Percentiles rank a stretch among this genome's conserved stretches.
Evolutionary conservation across 2,329 filamentous ascomycete species (phyloP).

Genomic region (Simplicillium sp.): DNA sequence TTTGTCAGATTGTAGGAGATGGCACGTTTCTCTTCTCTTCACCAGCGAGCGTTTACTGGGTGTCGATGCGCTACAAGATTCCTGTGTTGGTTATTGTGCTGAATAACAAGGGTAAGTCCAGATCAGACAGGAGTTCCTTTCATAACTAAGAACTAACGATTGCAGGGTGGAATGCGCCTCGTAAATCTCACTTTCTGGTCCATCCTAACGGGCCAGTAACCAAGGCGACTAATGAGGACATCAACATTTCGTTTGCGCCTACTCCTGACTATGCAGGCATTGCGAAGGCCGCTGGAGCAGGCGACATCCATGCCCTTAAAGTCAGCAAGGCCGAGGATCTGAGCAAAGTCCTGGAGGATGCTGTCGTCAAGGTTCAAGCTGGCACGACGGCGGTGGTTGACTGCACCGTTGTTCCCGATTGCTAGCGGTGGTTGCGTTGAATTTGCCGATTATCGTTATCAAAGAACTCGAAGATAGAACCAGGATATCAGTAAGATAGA

Average conservation of each 20-base stretch:
- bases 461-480: too few species aligned
- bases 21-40: slow-evolving; percentile 48
- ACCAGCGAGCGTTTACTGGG: slow-evolving; percentile 47
- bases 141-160: background rate
- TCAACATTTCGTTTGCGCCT: slow-evolving; percentile 52
- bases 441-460: background rate
- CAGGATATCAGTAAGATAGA: too few species aligned
- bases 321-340: slow-evolving; percentile 37
- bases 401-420: slow-evolving; percentile 37
- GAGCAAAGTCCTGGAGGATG: slow-evolving; percentile 35
- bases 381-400: slow-evolving; percentile 45
- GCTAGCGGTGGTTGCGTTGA: slow-evolving; percentile 14
- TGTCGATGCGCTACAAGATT: slow-evolving; percentile 42
- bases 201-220: slow-evolving; percentile 48
- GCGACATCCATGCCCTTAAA: slow-evolving; percentile 38
- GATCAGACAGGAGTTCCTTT: background rate
- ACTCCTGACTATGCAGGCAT: slow-evolving; percentile 50
- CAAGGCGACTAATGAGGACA: slow-evolving; percentile 48
- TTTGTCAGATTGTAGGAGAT: slow-evolving; percentile 47
- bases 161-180: slow-evolving; percentile 45
- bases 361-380: slow-evolving; percentile 38
- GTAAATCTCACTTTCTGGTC: slow-evolving; percentile 45
- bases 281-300: slow-evolving; percentile 48
- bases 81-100: slow-evolving; percentile 45
- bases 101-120: slow-evolving; percentile 41